These are phyloP conservation scores for Tuber borchii DNA, from an alignment of 495 filamentous ascomycete genomes.

Conservation along the genomic window DNA sequence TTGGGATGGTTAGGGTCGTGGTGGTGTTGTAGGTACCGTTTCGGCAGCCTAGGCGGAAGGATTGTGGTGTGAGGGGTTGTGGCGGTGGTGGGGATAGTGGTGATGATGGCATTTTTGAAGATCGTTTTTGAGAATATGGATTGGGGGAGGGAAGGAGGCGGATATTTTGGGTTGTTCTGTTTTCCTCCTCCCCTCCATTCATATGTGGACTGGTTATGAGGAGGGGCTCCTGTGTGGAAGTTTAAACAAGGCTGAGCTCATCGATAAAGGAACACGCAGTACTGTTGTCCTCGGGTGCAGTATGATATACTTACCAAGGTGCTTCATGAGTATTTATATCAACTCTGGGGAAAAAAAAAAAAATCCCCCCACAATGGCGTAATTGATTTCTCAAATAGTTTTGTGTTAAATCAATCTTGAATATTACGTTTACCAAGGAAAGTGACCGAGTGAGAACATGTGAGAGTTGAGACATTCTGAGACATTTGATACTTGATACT, in stretches of 20 bases:
- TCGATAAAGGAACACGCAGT: not conserved
- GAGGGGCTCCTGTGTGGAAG: not conserved
- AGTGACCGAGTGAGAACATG: not conserved
- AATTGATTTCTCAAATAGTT: not conserved
- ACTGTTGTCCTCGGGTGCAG: not conserved
- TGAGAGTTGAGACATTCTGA: no score
- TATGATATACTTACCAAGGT: no score
- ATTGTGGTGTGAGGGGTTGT: slow-evolving; percentile 37
- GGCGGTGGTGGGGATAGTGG: not conserved
- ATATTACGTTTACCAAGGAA: not conserved
- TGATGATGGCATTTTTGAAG: not conserved
- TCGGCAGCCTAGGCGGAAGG: slow-evolving; percentile 47
- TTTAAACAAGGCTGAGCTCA: not conserved
- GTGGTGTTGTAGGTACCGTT: slow-evolving; percentile 42
- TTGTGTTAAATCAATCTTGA: not conserved
- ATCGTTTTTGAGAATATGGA: not conserved
- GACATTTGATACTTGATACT: no score
- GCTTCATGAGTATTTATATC: not conserved
- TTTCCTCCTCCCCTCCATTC: not conserved
- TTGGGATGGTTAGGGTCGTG: slow-evolving; percentile 51
- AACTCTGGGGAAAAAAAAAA: not conserved
- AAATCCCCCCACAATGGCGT: not conserved
- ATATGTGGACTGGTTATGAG: not conserved
- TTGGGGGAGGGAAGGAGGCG: not conserved
- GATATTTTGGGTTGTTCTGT: not conserved